A percentile compares a stretch with the other conserved stretches of the same genome.
phyloP scores from a whole-genome alignment of 805 yeast species.

The Brettanomyces anomalus region DNA sequence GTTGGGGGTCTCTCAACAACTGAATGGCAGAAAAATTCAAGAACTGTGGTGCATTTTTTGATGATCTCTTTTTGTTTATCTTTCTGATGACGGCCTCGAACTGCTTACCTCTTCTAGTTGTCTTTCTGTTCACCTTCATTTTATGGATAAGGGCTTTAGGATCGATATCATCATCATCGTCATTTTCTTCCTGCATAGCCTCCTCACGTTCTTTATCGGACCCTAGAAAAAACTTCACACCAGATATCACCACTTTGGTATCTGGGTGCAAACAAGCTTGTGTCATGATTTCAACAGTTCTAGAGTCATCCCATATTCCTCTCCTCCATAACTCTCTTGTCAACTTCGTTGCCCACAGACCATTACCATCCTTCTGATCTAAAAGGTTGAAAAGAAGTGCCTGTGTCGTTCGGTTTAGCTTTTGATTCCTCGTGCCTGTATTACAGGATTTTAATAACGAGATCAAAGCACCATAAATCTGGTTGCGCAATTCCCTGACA shows the following conservation, averaged over 20 bases:
- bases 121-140: constrained; percentile 74
- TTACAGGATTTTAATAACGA: constrained; percentile 75
- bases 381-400: constrained; percentile 82
- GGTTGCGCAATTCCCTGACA: constrained; percentile 75
- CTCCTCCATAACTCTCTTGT: constrained; percentile 96
- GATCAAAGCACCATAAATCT: constrained; percentile 72
- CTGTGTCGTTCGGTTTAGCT: constrained; percentile 82
- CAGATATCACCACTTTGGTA: constrained; percentile 79
- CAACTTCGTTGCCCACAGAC: constrained; percentile 92
- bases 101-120: constrained; percentile 72
- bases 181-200: constrained; percentile 63
- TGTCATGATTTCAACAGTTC: constrained; percentile 96
- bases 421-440: constrained; percentile 83
- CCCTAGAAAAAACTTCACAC: constrained; percentile 84
- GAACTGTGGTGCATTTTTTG: constrained; percentile 47
- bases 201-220: constrained; percentile 93
- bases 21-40: constrained; percentile 94
- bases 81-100: constrained; percentile 65
- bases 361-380: constrained; percentile 68
- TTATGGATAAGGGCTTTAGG: constrained; percentile 68
- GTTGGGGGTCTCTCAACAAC: constrained; percentile 92
- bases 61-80: constrained; percentile 53
- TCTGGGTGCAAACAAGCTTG: constrained; percentile 90
- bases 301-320: constrained; percentile 95
- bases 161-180: constrained; percentile 56